Evolutionary conservation across 495 filamentous ascomycete species (phyloP), one percentile per base, ranked within the genome.

Genomic region (Acidiella bohemica): DNA sequence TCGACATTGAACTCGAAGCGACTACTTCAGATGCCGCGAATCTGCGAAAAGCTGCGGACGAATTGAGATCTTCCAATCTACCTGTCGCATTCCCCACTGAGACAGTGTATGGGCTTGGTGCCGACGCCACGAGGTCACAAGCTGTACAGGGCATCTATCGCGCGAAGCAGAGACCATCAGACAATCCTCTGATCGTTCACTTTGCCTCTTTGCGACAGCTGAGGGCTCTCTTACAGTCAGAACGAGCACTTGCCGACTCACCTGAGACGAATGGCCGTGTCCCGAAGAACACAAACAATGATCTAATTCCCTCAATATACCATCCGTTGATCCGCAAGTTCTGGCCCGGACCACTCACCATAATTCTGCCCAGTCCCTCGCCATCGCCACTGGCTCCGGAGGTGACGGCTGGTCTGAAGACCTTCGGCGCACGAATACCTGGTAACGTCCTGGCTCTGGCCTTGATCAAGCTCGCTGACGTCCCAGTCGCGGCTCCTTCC

Each of bases 31-130:
- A 55, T 29, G 37, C 42, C 0, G 19, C 41, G n/a, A 39, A 54
- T 35, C 53, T 79, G 41, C 53, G 36, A 30, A 54, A 64, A 22
- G 81, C 81, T 5, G 81, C 78, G 10, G 36, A 64, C 9, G 63
- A 71, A 43, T 67, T 93, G 24, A 73, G 61, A 21, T 66, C 64
- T 21, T 73, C 71, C 43, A 67, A 80, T 56, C 64, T 71, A 19
- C 86, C 87, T 13, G 82, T 99, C 29, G 92, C 84, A 7, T 99
- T 99, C 56, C 92, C 90, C 4, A 99, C 92, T 0, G 90, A 99
- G 62, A 99, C 90, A 5, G 90, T 99, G 8, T 99, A 99, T 59
- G 90, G 90, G 2, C 69, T 99, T 11, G 90, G 86, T 34, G 90
- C 88, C 14, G 90, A 96, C 65, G 92, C 90, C 5, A 95, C 86